Evolutionary conservation across 495 filamentous ascomycete genomes (phyloP).

Genomic region (Friedmanniomyces simplex): DNA sequence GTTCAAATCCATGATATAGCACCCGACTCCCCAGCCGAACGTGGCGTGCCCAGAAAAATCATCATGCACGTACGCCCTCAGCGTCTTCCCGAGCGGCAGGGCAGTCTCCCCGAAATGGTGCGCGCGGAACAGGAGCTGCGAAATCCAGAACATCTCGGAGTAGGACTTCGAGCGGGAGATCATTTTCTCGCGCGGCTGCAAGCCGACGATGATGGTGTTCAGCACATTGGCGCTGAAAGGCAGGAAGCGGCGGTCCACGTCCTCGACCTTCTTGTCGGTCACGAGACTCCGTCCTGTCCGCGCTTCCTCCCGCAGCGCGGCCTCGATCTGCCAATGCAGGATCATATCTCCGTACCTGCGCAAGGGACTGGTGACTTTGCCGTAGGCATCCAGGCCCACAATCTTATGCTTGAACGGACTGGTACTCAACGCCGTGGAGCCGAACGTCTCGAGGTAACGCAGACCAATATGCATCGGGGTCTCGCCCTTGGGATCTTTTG

Average conservation of each 20-base stretch:
- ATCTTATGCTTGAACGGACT: conserved; percentile 43
- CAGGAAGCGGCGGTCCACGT: conserved; percentile 36
- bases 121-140: conserved; percentile 62
- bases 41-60: not conserved
- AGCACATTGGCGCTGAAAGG: conserved; percentile 53
- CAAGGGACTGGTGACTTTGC: conserved; percentile 76
- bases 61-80: conserved; percentile 41
- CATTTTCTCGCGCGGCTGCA: conserved; percentile 41
- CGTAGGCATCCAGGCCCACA: conserved; percentile 60
- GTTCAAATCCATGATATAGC: conserved; percentile 6
- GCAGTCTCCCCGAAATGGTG: conserved; percentile 56
- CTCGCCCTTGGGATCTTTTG: conserved; percentile 18
- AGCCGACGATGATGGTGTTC: conserved; percentile 41
- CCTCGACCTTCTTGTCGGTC: conserved; percentile 21
- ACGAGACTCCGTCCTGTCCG: conserved; percentile 43
- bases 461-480: conserved; percentile 20
- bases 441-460: conserved; percentile 39
- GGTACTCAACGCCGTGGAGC: conserved; percentile 41
- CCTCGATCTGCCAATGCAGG: conserved; percentile 86
- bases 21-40: not conserved
- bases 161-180: conserved; percentile 30
- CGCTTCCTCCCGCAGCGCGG: conserved; percentile 61
- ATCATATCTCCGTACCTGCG: conserved; percentile 75
- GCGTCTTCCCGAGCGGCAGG: conserved; percentile 46
- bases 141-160: conserved; percentile 49